Conservation (phyloP, 208 protist species). For the Tetramitus jugosus region DNA sequence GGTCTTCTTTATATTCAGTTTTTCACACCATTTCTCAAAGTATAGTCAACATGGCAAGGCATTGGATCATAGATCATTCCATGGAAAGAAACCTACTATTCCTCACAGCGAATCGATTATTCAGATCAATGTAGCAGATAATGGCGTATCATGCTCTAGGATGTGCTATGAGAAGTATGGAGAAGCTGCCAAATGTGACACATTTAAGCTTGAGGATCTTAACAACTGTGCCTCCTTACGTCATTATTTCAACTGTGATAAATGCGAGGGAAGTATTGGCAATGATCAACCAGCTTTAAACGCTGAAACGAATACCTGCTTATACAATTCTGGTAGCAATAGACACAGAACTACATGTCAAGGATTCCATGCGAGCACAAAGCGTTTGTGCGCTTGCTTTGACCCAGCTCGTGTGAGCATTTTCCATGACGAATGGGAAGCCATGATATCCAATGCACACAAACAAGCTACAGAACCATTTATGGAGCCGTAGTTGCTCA, state of each 20-base stretch:
- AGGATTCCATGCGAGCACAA: neutral
- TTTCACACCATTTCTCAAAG: neutral
- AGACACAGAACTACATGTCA: neutral
- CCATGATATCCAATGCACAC: conserved; percentile 4
- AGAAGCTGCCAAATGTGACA: neutral
- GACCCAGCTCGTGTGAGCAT: neutral
- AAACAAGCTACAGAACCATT: too few relatives aligned
- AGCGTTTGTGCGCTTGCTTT: conserved; percentile 10
- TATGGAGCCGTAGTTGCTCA: too few relatives aligned
- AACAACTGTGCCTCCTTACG: neutral
- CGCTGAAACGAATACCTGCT: neutral
- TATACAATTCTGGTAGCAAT: neutral
- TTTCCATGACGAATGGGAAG: conserved; percentile 8
- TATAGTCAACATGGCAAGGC: neutral
- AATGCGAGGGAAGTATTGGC: neutral
- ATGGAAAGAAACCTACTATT: neutral
- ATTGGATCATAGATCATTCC: neutral
- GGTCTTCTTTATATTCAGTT: neutral
- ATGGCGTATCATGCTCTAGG: neutral
- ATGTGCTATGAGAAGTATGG: neutral
- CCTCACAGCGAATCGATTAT: neutral
- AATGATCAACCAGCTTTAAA: conserved; percentile 13
- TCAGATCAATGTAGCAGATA: neutral
- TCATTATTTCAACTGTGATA: neutral
- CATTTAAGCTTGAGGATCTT: neutral